Evolutionary conservation across 352 stramenopile species (phyloP).

Genomic region (Phytophthora uliginosa): DNA sequence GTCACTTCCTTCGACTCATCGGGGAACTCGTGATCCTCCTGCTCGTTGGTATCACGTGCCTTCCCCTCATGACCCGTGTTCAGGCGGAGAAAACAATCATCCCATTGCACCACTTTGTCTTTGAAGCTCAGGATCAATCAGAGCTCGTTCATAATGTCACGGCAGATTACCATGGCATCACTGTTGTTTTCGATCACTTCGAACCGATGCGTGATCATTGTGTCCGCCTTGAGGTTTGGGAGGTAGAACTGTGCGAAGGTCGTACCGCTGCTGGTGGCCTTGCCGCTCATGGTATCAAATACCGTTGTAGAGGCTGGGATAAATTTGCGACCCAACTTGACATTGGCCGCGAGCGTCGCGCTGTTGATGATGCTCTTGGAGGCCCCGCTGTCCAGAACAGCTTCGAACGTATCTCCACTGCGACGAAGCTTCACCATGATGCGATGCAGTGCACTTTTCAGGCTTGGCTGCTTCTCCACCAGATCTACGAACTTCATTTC

Average conservation of each 20-base stretch:
- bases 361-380: constrained; percentile 18
- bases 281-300: constrained; percentile 10
- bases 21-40: constrained; percentile 2
- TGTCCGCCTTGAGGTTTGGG: neutral
- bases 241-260: neutral
- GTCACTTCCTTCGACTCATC: constrained; percentile 4
- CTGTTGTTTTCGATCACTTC: constrained; percentile 10
- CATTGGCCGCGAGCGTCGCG: constrained; percentile 1
- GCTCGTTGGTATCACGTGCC: neutral
- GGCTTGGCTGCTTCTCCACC: neutral
- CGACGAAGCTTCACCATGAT: constrained; percentile 8
- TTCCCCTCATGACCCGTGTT: constrained; percentile 2
- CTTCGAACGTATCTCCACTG: neutral
- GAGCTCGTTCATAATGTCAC: constrained; percentile 12
- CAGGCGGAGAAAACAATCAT: constrained; percentile 5
- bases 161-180: constrained; percentile 16
- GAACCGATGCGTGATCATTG: constrained; percentile 16
- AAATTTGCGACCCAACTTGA: constrained; percentile 1
- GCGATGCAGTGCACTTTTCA: constrained; percentile 3
- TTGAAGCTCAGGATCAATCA: constrained; percentile 14
- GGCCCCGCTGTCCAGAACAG: constrained; percentile 1
- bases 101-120: constrained; percentile 5
- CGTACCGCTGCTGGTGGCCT: constrained; percentile 2
- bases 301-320: constrained; percentile 3
- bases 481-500: neutral